phyloP scores from a whole-genome alignment of 2,329 filamentous ascomycete genomes.

The Cytospora piceae region DNA sequence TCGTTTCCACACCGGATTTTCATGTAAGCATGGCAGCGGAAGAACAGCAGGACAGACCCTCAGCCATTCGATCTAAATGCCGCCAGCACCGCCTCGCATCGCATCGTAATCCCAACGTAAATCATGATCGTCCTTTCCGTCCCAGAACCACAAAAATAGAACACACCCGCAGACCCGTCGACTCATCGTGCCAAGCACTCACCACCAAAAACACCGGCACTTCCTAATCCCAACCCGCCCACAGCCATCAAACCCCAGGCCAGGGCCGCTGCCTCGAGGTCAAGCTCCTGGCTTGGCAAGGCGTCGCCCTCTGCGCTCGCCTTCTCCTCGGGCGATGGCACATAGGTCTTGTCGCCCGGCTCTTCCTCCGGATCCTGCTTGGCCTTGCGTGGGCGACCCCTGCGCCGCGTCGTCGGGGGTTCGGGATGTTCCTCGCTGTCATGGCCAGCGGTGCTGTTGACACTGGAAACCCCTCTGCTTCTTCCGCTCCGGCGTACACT shows the following conservation, averaged over 20 bases:
- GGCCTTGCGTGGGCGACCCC: conserved; percentile 36
- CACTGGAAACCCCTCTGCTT: conserved; percentile 18
- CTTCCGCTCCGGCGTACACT: conserved; percentile 26
- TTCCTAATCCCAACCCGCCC: conserved; percentile 50
- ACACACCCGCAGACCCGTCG: background rate
- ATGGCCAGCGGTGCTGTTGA: conserved; percentile 16
- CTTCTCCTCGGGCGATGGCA: conserved; percentile 42
- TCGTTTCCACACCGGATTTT: background rate
- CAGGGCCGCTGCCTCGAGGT: conserved; percentile 52
- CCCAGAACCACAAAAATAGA: background rate
- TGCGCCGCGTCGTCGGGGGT: conserved; percentile 30
- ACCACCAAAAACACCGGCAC: conserved; percentile 51
- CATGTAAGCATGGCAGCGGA: too few species aligned
- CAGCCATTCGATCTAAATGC: background rate
- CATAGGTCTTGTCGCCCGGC: conserved; percentile 42
- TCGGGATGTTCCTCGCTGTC: conserved; percentile 23
- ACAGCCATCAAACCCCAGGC: conserved; percentile 50
- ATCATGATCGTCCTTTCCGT: background rate
- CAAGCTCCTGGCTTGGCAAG: conserved; percentile 45
- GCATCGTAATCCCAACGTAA: background rate
- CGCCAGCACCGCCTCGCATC: background rate
- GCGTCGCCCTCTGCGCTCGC: conserved; percentile 46
- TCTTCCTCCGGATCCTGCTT: conserved; percentile 35
- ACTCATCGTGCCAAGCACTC: conserved; percentile 48
- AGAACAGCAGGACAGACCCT: too few species aligned